phyloP scores from a whole-genome alignment of 2,329 filamentous ascomycete species.

The Cladosporium sp. region DNA sequence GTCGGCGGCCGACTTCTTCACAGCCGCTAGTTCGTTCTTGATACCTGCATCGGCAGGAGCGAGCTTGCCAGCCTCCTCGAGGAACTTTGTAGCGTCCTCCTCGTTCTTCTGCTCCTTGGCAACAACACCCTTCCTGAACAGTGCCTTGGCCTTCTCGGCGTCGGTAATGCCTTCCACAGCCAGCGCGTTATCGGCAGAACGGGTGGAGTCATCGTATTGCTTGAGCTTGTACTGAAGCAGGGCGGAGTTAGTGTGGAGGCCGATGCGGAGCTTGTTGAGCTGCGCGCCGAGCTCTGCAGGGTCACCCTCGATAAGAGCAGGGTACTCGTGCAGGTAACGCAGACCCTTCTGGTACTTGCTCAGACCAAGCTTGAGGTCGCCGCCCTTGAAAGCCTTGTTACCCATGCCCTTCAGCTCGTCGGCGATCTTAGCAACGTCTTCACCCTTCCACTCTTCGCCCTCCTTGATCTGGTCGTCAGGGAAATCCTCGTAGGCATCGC shows the following conservation, averaged over 20 bases:
- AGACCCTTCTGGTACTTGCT: slow-evolving; percentile 94
- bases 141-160: slow-evolving; percentile 81
- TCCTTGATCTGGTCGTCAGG: slow-evolving; percentile 69
- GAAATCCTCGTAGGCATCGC: slow-evolving; percentile 92
- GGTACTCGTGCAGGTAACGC: slow-evolving; percentile 83
- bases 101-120: slow-evolving; percentile 74
- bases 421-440: slow-evolving; percentile 72
- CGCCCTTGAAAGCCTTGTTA: slow-evolving; percentile 84
- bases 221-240: slow-evolving; percentile 79
- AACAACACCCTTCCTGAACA: slow-evolving; percentile 79
- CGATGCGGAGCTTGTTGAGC: slow-evolving; percentile 72
- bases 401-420: slow-evolving; percentile 84
- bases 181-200: slow-evolving; percentile 69
- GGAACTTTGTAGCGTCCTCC: slow-evolving; percentile 59
- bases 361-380: slow-evolving; percentile 65
- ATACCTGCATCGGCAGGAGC: slow-evolving; percentile 70
- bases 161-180: slow-evolving; percentile 61
- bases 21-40: slow-evolving; percentile 66
- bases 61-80: slow-evolving; percentile 42
- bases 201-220: slow-evolving; percentile 65
- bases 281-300: slow-evolving; percentile 62
- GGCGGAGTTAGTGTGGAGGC: slow-evolving; percentile 82
- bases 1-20: slow-evolving; percentile 72
- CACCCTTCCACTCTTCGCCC: slow-evolving; percentile 59
- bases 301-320: slow-evolving; percentile 64